Percentiles rank a stretch among this genome's conserved stretches.
These are phyloP conservation scores for Schoenoplectus tabernaemontani DNA, from an alignment of 202 grass and related monocot genomes.

Conservation along the genomic window DNA sequence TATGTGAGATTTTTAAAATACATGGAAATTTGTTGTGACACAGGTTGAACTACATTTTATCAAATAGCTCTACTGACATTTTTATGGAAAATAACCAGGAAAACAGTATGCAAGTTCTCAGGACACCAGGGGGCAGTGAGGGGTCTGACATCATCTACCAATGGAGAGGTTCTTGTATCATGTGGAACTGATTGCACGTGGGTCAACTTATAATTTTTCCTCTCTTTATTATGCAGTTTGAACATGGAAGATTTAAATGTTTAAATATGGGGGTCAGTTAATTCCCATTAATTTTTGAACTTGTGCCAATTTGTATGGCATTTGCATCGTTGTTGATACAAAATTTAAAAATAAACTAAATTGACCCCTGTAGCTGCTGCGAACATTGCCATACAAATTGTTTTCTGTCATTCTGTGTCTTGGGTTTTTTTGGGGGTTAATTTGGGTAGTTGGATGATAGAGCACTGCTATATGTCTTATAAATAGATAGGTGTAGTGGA, in stretches of 20 bases:
- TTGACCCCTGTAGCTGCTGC: neutral
- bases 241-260: neutral
- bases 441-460: neutral
- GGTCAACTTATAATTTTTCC: constrained; percentile 23
- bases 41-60: neutral
- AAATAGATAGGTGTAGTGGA: neutral
- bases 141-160: constrained; percentile 75
- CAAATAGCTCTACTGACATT: neutral
- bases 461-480: neutral
- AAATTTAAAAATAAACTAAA: neutral
- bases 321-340: neutral
- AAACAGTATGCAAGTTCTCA: constrained; percentile 74
- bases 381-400: neutral
- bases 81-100: constrained; percentile 41
- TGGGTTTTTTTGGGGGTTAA: neutral
- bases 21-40: neutral
- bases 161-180: constrained; percentile 86
- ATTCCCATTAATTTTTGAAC: neutral
- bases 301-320: neutral
- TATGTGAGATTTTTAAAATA: neutral
- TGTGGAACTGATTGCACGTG: constrained; percentile 91
- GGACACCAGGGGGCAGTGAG: constrained; percentile 79
- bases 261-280: neutral
- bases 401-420: neutral
- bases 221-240: neutral